These are phyloP conservation scores for Fomitopsis pinicola DNA, from an alignment of 1,284 basidiomycete species.

Conservation along the genomic window DNA sequence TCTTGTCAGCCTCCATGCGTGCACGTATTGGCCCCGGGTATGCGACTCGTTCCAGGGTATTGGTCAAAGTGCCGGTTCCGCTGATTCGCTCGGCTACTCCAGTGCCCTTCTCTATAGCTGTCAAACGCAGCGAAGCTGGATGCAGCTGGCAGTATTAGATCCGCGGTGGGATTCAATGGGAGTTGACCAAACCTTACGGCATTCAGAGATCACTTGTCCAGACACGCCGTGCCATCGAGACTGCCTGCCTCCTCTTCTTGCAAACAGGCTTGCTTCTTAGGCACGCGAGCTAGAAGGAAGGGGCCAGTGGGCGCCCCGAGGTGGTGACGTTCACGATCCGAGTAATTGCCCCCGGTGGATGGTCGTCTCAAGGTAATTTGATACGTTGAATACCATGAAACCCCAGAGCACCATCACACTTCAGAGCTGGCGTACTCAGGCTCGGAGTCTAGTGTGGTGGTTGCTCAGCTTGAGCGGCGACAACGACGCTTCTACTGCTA, in stretches of 20 bases:
- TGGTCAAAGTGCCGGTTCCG: background rate
- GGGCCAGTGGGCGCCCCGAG: background rate
- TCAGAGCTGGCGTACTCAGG: too few relatives aligned
- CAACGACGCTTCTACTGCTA: too few relatives aligned
- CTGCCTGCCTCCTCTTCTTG: background rate
- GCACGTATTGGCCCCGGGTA: background rate
- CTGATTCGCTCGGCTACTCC: background rate
- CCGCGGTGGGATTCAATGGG: background rate
- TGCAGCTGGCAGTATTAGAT: background rate
- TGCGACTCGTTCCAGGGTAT: background rate
- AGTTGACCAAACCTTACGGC: background rate
- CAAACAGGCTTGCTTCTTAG: background rate
- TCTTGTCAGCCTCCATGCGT: background rate
- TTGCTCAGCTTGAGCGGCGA: too few relatives aligned
- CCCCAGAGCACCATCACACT: too few relatives aligned
- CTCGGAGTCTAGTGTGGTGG: too few relatives aligned
- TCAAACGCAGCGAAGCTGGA: background rate
- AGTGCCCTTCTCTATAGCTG: background rate
- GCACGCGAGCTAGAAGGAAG: background rate
- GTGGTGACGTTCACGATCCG: background rate
- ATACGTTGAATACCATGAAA: too few relatives aligned
- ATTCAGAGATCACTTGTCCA: background rate
- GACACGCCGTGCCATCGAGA: background rate
- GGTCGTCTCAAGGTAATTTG: too few relatives aligned
- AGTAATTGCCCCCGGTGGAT: background rate